Percentiles rank a stretch among this genome's conserved stretches.
Evolutionary conservation across 106 monocot genomes (phyloP).

Genomic region (Dendrobium catenatum): DNA sequence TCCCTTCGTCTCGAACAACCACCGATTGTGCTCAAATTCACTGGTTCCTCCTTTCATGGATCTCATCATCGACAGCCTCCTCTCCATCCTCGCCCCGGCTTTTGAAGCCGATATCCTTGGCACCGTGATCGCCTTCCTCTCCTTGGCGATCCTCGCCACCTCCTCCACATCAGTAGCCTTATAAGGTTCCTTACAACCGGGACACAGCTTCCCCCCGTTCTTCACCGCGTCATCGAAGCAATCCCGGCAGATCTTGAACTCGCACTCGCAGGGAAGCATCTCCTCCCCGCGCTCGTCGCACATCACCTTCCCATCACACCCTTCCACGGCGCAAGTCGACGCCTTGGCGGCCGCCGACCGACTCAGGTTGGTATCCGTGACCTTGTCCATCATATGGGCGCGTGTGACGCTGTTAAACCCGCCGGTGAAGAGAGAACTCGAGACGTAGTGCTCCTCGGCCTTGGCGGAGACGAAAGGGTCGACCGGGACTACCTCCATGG

Average conservation of each 20-base stretch:
- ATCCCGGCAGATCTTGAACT: constrained; percentile 73
- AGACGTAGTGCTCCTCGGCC: constrained; percentile 79
- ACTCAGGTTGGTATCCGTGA: constrained; percentile 40
- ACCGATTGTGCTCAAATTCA: constrained; percentile 66
- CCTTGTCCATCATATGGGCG: constrained; percentile 78
- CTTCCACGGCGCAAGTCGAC: constrained; percentile 44
- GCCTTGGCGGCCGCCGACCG: constrained; percentile 56
- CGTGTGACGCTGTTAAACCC: constrained; percentile 74
- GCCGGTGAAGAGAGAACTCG: constrained; percentile 71
- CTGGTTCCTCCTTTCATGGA: constrained; percentile 30
- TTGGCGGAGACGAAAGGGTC: constrained; percentile 50
- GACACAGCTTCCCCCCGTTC: constrained; percentile 29
- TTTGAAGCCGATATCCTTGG: constrained; percentile 15
- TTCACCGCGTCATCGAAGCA: constrained; percentile 68
- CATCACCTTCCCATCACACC: constrained; percentile 70
- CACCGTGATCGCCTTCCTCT: constrained; percentile 21
- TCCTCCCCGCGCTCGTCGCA: constrained; percentile 55
- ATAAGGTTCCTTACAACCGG: constrained; percentile 73
- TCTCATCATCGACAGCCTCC: constrained; percentile 39
- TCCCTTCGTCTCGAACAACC: constrained; percentile 80
- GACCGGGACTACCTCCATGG: constrained; percentile 36
- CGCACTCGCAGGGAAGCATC: constrained; percentile 74
- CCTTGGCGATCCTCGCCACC: constrained; percentile 21
- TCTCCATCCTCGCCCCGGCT: constrained; percentile 29
- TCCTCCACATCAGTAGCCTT: constrained; percentile 42